These are phyloP conservation scores for Colletotrichum melonis DNA, from an alignment of 2,329 filamentous ascomycete genomes.

Conservation along the genomic window DNA sequence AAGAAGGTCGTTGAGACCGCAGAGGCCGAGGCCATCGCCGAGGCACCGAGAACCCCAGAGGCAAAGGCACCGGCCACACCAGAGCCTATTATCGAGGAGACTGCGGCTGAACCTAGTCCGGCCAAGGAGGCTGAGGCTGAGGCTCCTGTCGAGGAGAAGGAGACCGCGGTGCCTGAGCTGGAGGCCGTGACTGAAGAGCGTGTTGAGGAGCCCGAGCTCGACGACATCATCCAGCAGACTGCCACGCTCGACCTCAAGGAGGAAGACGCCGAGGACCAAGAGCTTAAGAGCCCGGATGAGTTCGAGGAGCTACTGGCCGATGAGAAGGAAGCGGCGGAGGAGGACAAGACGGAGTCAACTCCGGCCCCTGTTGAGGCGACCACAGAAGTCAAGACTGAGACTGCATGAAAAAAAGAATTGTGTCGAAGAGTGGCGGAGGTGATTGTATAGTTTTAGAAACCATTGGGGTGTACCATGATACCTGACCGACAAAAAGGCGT, in stretches of 20 bases:
- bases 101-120: slow-evolving; percentile 8
- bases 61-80: slow-evolving; percentile 19
- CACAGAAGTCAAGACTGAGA: slow-evolving; percentile 20
- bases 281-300: slow-evolving; percentile 34
- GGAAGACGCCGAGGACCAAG: slow-evolving; percentile 9
- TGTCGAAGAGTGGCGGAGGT: background rate
- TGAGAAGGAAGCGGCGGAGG: slow-evolving; percentile 11
- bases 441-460: slow-evolving; percentile 31
- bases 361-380: background rate
- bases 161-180: slow-evolving; percentile 9
- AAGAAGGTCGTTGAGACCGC: slow-evolving; percentile 27
- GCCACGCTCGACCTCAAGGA: slow-evolving; percentile 23
- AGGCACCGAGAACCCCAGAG: slow-evolving; percentile 18
- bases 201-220: slow-evolving; percentile 17
- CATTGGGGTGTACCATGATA: slow-evolving; percentile 36
- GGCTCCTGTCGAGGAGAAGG: slow-evolving; percentile 29
- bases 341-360: slow-evolving; percentile 1
- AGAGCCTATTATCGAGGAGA: slow-evolving; percentile 24
- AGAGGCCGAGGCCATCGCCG: slow-evolving; percentile 32
- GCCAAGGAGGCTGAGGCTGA: slow-evolving; percentile 30
- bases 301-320: slow-evolving; percentile 28
- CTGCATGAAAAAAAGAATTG: slow-evolving; percentile 13
- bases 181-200: slow-evolving; percentile 11
- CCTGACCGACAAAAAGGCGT: slow-evolving; percentile 36
- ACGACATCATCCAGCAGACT: background rate